Base-by-base conservation (phyloP, 2,329 filamentous ascomycete genomes). In the Cladosporium sp. region DNA sequence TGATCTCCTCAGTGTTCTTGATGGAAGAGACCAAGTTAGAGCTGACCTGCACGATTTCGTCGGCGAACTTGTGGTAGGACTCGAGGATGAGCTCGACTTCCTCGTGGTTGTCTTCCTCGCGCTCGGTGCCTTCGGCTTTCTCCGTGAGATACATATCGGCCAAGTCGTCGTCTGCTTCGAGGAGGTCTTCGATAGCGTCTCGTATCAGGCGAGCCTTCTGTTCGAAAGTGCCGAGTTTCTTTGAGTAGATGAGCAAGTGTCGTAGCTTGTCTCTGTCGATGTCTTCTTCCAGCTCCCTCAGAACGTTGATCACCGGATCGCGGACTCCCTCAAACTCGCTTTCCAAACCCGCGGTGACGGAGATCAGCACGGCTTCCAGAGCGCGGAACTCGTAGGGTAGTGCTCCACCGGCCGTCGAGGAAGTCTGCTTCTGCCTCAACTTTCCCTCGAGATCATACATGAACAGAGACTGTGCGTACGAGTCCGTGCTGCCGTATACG, bases 371-470 rank as follows among this genome's bases (percentile, higher is more conserved):
- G 0, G 94, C 91, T 81, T 99, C 94, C 17, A 99, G 84, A 4
- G 94, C 94, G 28, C 94, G 88, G 74, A 97, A 96, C 73, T 99
- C 94, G 74, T 99, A 99, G 0, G 94, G 90, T 5, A 99, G 81
- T 2, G 84, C 83, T 38, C 68, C 74, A 9, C 84, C 82, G 14
- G 58, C 62, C 22, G 71, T 75, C 20, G 72, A 69, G 2, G 82
- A 78, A 2, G 78, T 71, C 60, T 86, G 82, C 72, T 92, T 93
- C 70, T 96, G 91, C 63, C 90, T 88, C 45, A 99, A 80, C 72
- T 96, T 96, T 12, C 90, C 90, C 73, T 97, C 92, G 19, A 99
- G 78, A 70, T 97, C 94, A 75, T 97, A 97, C 85, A 99, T 96
- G 77, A 99, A 99, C 14, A 94, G 85, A 3, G 92, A 96, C 73